Evolutionary conservation across 2,329 filamentous ascomycete genomes (phyloP).

Genomic region (Stachybotrys echinatus): DNA sequence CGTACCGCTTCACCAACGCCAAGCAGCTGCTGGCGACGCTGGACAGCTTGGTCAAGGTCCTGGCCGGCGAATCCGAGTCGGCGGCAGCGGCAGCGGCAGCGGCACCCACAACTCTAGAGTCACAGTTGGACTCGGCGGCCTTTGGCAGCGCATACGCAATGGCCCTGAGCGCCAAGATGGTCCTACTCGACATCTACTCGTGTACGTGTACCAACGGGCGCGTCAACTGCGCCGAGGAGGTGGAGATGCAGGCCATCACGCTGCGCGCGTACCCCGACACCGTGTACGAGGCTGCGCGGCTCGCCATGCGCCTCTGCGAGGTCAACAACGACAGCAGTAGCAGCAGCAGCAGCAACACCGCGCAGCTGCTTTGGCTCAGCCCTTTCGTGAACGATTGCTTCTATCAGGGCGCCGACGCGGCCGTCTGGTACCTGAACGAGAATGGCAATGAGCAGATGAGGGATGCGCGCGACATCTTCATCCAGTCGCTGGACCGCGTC

Average conservation of each 20-base stretch:
- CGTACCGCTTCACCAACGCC: background rate
- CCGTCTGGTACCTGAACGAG: conserved; percentile 1
- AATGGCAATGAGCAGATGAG: conserved; percentile 1
- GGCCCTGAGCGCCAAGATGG: conserved; percentile 1
- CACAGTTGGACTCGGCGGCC: background rate
- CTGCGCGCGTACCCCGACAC: background rate
- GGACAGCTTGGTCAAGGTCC: background rate
- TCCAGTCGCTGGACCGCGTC: background rate
- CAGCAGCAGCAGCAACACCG: background rate
- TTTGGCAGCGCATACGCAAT: background rate
- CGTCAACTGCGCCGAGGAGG: conserved; percentile 1
- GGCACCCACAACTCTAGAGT: background rate
- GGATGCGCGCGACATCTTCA: conserved; percentile 1
- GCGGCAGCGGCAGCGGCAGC: background rate
- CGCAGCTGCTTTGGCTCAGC: background rate
- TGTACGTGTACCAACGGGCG: background rate
- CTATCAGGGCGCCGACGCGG: background rate
- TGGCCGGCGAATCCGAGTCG: background rate
- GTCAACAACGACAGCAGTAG: background rate
- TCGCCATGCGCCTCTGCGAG: conserved; percentile 1
- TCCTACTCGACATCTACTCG: background rate
- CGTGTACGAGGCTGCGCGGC: background rate
- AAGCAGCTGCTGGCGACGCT: conserved; percentile 1
- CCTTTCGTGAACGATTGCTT: conserved; percentile 1
- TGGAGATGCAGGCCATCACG: background rate